These are phyloP conservation scores for Chondrus crispus DNA, from an alignment of 23 red algal species.

Conservation along the genomic window DNA sequence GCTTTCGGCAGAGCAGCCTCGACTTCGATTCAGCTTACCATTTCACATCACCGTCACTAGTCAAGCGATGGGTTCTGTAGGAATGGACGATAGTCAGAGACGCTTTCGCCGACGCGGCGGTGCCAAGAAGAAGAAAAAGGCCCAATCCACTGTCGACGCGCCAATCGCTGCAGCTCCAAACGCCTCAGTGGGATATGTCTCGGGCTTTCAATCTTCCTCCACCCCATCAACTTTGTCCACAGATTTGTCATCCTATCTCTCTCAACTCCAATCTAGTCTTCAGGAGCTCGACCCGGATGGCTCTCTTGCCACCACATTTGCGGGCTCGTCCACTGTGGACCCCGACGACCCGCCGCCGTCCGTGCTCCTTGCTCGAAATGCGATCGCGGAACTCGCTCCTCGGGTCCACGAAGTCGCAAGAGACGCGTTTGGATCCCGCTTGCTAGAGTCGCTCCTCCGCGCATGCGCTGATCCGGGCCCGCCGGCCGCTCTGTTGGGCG, in stretches of 20 bases:
- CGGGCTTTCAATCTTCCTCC: neutral
- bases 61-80: neutral
- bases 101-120: conserved; percentile 49
- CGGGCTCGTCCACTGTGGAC: neutral
- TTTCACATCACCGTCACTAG: too few species aligned
- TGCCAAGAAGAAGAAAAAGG: conserved; percentile 59
- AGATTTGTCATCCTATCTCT: conserved; percentile 5
- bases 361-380: conserved; percentile 49
- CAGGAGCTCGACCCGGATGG: conserved; percentile 30
- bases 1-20: too few species aligned
- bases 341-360: conserved; percentile 34
- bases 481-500: neutral
- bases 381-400: conserved; percentile 25
- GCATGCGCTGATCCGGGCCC: conserved; percentile 13
- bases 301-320: neutral
- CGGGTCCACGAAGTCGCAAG: neutral
- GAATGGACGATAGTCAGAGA: neutral
- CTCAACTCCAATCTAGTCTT: neutral
- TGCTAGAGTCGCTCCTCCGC: conserved; percentile 44
- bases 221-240: neutral
- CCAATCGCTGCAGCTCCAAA: neutral
- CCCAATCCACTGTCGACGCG: neutral
- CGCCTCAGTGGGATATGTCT: neutral
- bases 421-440: conserved; percentile 21
- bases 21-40: too few species aligned